Conservation (phyloP, 768 basidiomycete species). For the Lentinus brumalis region DNA sequence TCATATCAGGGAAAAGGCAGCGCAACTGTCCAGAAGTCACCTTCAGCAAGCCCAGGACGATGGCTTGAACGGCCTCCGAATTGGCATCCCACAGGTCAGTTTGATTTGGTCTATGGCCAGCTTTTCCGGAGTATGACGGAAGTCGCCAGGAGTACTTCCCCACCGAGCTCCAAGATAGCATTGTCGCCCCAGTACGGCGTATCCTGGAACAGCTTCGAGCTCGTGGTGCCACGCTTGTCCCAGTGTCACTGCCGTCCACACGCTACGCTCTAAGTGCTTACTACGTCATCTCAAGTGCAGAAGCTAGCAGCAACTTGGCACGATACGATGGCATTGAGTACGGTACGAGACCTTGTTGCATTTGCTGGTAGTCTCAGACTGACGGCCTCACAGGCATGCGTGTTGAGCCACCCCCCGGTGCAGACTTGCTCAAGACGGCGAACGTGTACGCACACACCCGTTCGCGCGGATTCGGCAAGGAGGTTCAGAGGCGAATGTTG, state of each 20-base stretch:
- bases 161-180: constrained; percentile 51
- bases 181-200: constrained; percentile 47
- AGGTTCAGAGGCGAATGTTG: constrained; percentile 85
- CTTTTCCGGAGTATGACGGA: no score
- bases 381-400: constrained; percentile 47
- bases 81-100: constrained; percentile 75
- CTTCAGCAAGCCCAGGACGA: background rate
- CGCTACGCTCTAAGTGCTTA: constrained; percentile 86
- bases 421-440: constrained; percentile 51
- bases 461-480: constrained; percentile 72
- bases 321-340: constrained; percentile 88
- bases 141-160: constrained; percentile 76
- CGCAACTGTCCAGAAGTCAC: constrained; percentile 16
- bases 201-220: constrained; percentile 44
- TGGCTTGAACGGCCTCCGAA: constrained; percentile 54
- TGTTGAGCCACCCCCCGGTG: constrained; percentile 42
- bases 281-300: constrained; percentile 93
- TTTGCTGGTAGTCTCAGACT: background rate
- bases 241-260: constrained; percentile 73
- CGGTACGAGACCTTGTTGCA: constrained; percentile 45
- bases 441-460: constrained; percentile 68
- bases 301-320: constrained; percentile 90
- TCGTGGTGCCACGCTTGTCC: constrained; percentile 65
- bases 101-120: background rate
- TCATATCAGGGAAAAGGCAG: constrained; percentile 39